Percentiles rank a stretch among this genome's conserved stretches.
Evolutionary conservation across 169 alveolate species (phyloP).

Genomic region (Plasmodium yoelii): DNA sequence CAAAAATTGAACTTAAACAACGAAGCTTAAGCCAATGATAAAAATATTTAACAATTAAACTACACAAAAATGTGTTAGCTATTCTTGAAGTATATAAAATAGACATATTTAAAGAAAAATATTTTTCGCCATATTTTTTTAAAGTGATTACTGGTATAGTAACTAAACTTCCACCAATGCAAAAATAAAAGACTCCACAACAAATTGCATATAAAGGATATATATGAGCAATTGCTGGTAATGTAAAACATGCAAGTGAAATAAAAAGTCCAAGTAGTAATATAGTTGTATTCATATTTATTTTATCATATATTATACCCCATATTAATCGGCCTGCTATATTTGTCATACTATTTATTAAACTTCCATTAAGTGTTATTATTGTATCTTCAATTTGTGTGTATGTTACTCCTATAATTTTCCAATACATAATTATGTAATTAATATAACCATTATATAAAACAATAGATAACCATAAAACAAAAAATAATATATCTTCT

Average conservation of each 20-base stretch:
- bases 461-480: constrained; percentile 54
- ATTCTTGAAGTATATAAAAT: constrained; percentile 47
- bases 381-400: constrained; percentile 39
- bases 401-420: constrained; percentile 52
- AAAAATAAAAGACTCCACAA: constrained; percentile 54
- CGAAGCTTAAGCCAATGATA: constrained; percentile 27
- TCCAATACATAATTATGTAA: constrained; percentile 68
- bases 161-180: constrained; percentile 53
- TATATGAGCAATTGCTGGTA: constrained; percentile 35
- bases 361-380: constrained; percentile 47
- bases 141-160: constrained; percentile 65
- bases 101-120: constrained; percentile 55
- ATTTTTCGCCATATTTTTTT: constrained; percentile 45
- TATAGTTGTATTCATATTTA: constrained; percentile 7
- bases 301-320: constrained; percentile 54
- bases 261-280: constrained; percentile 24
- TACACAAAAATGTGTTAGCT: constrained; percentile 64
- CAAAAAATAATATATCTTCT: constrained; percentile 35
- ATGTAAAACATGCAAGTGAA: constrained; percentile 21
- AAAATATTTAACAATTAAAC: constrained; percentile 13
- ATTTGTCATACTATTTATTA: constrained; percentile 38
- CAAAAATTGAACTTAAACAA: constrained; percentile 30
- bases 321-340: constrained; percentile 56
- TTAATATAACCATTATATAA: constrained; percentile 45
- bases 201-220: constrained; percentile 15